Base-by-base conservation (phyloP, 2,329 filamentous ascomycete species). In the Furcasterigmium sp. region DNA sequence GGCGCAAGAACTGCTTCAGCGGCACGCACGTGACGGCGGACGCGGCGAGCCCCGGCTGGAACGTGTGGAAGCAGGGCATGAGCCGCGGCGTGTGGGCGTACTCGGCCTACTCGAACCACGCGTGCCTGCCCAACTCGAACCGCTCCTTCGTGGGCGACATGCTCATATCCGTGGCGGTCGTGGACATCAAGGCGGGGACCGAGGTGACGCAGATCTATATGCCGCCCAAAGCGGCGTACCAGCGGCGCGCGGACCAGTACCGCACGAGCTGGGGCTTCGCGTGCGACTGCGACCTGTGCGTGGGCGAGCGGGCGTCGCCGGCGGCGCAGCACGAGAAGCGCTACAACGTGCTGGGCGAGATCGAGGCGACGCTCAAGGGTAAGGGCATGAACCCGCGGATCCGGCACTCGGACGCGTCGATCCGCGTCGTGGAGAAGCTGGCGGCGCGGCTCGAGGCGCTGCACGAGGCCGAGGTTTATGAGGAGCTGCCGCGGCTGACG, bases 1-100 rank as follows among this genome's bases (percentile, higher is more conserved):
- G 64, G n/a, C 56, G 59, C 37, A 67, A 63, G 50, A 68, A 67
- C 43, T 68, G 64, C 52, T 64, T 64, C 55, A 61, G 56, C 43
- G 51, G 54, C 17, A 60, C 61, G 2, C 51, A 56, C n/a, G 54
- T 60, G 3, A 62, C 60, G 5, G 37, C 56, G 6, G 52, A 55
- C 11, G 55, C 59, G 38, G 62, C 59, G 2, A 50, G 50, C 21
- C 50, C 58, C 6, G 46, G 26, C 2, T 52, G 50, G 46, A 47
- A 49, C 46, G 53, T 52, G 44, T 42, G 44, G 44, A 45, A 46
- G 40, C 23, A 47, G 20, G 51, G 51, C 45, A 47, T 51, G 46
- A 49, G 48, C 17, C 50, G 51, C 18, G 64, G 62, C 7, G 47
- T 67, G 10, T 68, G 60, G 61, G 51, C 51, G 2, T 50, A 54